These are phyloP conservation scores for Aegilops umbellulata DNA, from an alignment of 176 grass and related monocot genomes.

Conservation along the genomic window DNA sequence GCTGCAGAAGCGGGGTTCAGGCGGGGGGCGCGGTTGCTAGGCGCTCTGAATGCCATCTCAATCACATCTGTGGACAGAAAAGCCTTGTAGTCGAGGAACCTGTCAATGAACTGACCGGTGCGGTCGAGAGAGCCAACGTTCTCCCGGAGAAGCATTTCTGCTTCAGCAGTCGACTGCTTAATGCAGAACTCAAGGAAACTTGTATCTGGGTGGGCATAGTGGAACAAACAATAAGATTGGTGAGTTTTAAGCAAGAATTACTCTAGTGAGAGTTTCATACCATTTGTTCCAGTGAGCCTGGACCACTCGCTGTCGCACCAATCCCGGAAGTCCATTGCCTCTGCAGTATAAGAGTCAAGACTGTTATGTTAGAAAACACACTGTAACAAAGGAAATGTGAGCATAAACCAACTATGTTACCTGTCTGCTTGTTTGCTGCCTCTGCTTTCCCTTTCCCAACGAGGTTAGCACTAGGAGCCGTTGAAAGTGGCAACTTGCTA, in stretches of 20 bases:
- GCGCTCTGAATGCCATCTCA: conserved; percentile 68
- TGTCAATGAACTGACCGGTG: conserved; percentile 80
- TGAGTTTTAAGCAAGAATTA: conserved; percentile 15
- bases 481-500: conserved; percentile 40
- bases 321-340: conserved; percentile 88
- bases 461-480: conserved; percentile 28
- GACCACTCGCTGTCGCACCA: conserved; percentile 86
- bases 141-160: conserved; percentile 70
- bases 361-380: conserved; percentile 31
- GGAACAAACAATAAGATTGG: conserved; percentile 8
- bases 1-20: conserved; percentile 25
- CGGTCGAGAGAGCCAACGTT: conserved; percentile 76
- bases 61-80: conserved; percentile 84
- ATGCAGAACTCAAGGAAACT: conserved; percentile 96
- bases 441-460: conserved; percentile 55
- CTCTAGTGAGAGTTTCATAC: conserved; percentile 43
- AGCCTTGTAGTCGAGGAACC: conserved; percentile 89
- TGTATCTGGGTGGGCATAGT: conserved; percentile 50
- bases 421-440: conserved; percentile 66
- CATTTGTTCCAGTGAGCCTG: conserved; percentile 80
- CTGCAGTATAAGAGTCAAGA: conserved; percentile 36
- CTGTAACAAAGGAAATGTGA: conserved; percentile 18
- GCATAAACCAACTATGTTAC: conserved; percentile 25
- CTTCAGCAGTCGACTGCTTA: conserved; percentile 69
- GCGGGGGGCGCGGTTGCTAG: conserved; percentile 5